Conservation (phyloP, 2,329 filamentous ascomycete genomes). For the Drechslerella coelobrocha region DNA sequence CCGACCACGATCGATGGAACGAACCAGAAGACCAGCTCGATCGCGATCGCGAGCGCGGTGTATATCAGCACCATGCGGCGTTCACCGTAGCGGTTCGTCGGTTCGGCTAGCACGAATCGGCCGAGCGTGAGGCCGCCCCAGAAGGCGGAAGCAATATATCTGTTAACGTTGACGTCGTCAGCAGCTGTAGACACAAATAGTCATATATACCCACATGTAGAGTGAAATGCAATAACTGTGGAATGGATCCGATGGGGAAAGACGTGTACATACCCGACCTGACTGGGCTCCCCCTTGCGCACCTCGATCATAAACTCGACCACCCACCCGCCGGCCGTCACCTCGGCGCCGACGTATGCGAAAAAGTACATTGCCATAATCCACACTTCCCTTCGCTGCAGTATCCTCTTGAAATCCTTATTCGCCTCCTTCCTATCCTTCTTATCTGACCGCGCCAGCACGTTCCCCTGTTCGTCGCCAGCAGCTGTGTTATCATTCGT, state of each 20-base stretch:
- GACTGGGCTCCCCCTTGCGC: conserved; percentile 71
- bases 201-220: not conserved
- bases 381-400: conserved; percentile 70
- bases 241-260: not conserved
- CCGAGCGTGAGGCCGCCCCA: conserved; percentile 84
- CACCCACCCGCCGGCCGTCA: conserved; percentile 73
- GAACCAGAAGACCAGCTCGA: conserved; percentile 80
- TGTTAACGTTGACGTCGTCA: not conserved
- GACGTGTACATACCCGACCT: conserved; percentile 67
- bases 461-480: not conserved
- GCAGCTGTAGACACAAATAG: not conserved
- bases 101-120: conserved; percentile 74
- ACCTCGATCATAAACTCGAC: conserved; percentile 85
- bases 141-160: conserved; percentile 72
- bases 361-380: conserved; percentile 76
- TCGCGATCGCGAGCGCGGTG: conserved; percentile 67
- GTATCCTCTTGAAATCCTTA: conserved; percentile 61
- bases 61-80: conserved; percentile 71
- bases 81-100: conserved; percentile 76
- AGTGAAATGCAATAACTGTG: not conserved
- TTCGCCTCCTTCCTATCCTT: conserved; percentile 54
- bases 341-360: conserved; percentile 79
- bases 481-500: too few relatives aligned
- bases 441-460: conserved; percentile 31
- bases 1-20: conserved; percentile 78